Base-by-base conservation (phyloP, 345 rosid species). In the Anacardium occidentale region DNA sequence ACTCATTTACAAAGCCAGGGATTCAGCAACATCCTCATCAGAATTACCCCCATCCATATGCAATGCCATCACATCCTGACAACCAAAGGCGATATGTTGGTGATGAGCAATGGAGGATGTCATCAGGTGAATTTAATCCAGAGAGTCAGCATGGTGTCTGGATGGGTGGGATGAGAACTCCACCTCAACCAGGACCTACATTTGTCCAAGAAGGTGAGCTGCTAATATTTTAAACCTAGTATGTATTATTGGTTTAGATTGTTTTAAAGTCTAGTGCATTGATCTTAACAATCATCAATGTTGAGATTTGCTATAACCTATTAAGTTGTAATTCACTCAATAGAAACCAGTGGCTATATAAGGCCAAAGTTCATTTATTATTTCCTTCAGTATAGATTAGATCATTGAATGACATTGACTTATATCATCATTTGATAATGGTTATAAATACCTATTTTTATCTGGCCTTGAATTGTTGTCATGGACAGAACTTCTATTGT, bases 61-160 rank as follows among this genome's bases (percentile, higher is more conserved):
- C 88, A 22, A 64, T 90, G 80, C 88, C 88, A 0, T 75, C 91
- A 20, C 86, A 82, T 66, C 85, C 90, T 74, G 94, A 87, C 84
- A 82, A 81, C 47, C 83, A 79, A 61, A 82, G 89, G 78, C 88
- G 77, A 65, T 89, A 75, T 74, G 76, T 80, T 51, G 71, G 83
- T 72, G 96, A 90, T 66, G 96, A 90, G 66, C 80, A 82, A 25
- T 91, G 97, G 97, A 81, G 85, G 80, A 73, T 84, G 85, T 74
- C 90, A 15, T 63, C 87, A 52, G 78, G 79, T 74, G 90, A 88
- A 75, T 83, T 74, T 75, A 81, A 74, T 53, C 15, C 81, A 60
- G 89, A 89, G 68, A 83, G 73, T 80, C 94, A 86, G 80, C 81
- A 66, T 24, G 85, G 90, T 77, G 78, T 77, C n/a, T 89, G 95